Conservation (phyloP, 169 alveolate genomes). For the Eimeria brunetti region DNA sequence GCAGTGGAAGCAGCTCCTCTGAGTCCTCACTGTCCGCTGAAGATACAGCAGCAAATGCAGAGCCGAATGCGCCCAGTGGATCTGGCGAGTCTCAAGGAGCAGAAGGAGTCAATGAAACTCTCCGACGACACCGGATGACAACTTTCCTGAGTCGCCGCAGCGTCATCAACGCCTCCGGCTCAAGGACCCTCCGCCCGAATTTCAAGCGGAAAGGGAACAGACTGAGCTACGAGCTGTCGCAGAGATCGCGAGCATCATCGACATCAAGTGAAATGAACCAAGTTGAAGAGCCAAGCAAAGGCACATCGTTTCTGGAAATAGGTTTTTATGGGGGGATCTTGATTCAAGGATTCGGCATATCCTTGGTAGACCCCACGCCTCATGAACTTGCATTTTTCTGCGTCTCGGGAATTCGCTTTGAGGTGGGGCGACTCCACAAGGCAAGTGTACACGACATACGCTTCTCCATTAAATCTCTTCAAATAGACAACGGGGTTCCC, state of each 20-base stretch:
- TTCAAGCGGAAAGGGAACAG: conserved; percentile 23
- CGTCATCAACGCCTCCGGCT: not conserved
- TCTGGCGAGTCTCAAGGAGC: conserved; percentile 2
- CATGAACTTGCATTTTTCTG: conserved; percentile 76
- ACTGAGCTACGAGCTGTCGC: conserved; percentile 12
- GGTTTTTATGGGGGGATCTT: not conserved
- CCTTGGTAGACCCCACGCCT: conserved; percentile 73
- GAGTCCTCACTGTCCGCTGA: conserved; percentile 3
- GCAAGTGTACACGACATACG: conserved; percentile 43
- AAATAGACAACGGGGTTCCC: conserved; percentile 71
- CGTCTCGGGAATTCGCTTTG: conserved; percentile 50
- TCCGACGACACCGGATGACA: not conserved
- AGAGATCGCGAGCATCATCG: not conserved
- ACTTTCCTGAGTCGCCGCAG: not conserved
- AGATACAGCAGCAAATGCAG: not conserved
- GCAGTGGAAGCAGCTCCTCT: conserved; percentile 22
- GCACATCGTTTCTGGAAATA: not conserved
- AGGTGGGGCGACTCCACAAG: conserved; percentile 43
- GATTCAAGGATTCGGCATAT: conserved; percentile 73
- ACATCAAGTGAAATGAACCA: conserved; percentile 31
- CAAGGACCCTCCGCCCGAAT: not conserved
- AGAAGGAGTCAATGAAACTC: not conserved
- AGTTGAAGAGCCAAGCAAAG: not conserved
- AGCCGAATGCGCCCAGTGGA: not conserved
- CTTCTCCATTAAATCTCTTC: conserved; percentile 35